Base-by-base conservation (phyloP, 805 yeast genomes). In the Saturnispora galanensis region DNA sequence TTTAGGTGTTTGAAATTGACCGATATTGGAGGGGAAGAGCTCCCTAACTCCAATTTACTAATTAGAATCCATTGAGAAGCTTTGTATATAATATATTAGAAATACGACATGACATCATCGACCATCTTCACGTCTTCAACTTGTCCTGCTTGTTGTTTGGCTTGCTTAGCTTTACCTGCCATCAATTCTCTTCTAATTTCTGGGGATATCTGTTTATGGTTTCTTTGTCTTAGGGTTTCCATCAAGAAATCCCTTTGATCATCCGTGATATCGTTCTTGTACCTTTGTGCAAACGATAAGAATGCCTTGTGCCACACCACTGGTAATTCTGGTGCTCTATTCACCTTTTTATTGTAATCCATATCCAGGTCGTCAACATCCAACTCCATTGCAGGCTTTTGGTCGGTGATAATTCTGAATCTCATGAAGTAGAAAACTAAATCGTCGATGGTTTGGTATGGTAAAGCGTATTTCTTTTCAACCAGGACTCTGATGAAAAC, bases 301-400 rank as follows among this genome's bases (percentile, higher is more conserved):
- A 93, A 84, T 2, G 97, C 90, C 63, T 90, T 95, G 63, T 94
- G 97, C 97, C 98, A 93, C 32, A 90, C 90, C 13, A 93, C 84
- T 7, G 98, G 97, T 59, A 93, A 71, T 41, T 74, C 75, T 21
- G 82, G 79, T n/a, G 69, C 57, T 40, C 60, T 58, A 33, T 50
- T 53, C 4, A 57, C 38, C 42, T 55, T 56, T 38, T 57, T 58
- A 11, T 59, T 67, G 37, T 61, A 68, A 9, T 57, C 54, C 35
- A 63, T 59, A 34, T 53, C 48, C 12, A 49, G 57, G n/a, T 52
- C 52, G 29, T 55, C 56, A 38, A 68, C 69, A 42, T 63, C 67
- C 38, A 66, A 63, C 26, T 49, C 50, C 31, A 56, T 62, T 28
- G 41, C 42, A n/a, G 52, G 54, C 33, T 47, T 50, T 34, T 58